Evolutionary conservation across 2,329 filamentous ascomycete species (phyloP).

Genomic region (Penicillium glabrum): DNA sequence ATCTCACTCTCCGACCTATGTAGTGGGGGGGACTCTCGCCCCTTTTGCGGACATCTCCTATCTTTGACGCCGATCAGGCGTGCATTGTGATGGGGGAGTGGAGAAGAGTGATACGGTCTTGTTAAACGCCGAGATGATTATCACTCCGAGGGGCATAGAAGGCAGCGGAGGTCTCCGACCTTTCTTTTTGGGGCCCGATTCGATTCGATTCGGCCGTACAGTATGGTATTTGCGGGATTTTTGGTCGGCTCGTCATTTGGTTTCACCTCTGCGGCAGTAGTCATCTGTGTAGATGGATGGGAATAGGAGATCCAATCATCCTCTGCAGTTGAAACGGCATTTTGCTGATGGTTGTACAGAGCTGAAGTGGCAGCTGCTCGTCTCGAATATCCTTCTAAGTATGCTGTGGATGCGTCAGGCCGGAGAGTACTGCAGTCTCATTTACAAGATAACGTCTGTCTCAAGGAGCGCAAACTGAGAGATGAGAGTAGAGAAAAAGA

Average conservation of each 20-base stretch:
- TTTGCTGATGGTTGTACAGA: constrained; percentile 11
- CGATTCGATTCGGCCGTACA: too few species aligned
- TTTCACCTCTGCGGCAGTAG: background rate
- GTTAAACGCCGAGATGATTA: background rate
- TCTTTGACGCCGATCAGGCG: background rate
- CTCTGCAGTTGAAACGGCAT: background rate
- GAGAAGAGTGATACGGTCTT: background rate
- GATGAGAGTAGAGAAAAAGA: background rate
- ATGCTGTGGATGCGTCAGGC: background rate
- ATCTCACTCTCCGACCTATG: background rate
- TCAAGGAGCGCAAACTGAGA: background rate
- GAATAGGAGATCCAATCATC: background rate
- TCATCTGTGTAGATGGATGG: background rate
- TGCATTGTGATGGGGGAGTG: background rate
- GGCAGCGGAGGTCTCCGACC: background rate
- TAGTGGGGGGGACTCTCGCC: too few species aligned
- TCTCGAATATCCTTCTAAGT: background rate
- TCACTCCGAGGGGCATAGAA: background rate
- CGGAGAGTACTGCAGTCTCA: background rate
- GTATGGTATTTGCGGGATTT: background rate
- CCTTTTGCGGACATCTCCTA: too few species aligned
- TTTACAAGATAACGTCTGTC: background rate
- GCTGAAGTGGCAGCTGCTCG: constrained; percentile 9
- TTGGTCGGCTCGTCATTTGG: background rate
- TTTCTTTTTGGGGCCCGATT: background rate